Base-by-base conservation (phyloP, 352 stramenopile genomes). In the Globisporangium orthogonon region DNA sequence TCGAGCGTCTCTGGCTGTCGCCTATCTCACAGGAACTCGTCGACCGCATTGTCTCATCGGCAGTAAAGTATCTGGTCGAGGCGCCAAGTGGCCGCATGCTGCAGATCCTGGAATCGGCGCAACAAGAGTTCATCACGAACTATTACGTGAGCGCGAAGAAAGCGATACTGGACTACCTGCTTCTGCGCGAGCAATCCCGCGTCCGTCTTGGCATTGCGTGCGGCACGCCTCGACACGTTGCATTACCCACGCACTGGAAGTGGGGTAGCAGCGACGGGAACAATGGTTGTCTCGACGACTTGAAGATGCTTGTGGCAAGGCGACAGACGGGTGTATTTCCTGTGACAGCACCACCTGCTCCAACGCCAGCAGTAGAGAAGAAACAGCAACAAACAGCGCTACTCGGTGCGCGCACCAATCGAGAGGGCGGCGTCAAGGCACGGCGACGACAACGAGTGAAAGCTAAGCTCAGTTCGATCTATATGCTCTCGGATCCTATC, bases 91-190 rank as follows among this genome's bases (percentile, higher is more conserved):
- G 60, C 6, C 65, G 71, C 18, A 80, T 90, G 49, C 59, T 74
- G 30, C 35, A 41, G 14, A 68, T 90, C 14, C 48, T 90, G 46
- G 60, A 67, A 40, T 54, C 43, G 4, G 64, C 68, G 1, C 75
- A 75, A 7, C 39, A 68, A 41, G 77, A 87, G 47, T 87, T 86
- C 47, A 43, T 79, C 7, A 54, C 58, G 28, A 89, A 77, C 39
- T 93, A 90, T 49, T 77, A 81, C 54, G 37, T 66, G 3, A 91
- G 83, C 46, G 61, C 78, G 31, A 91, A 87, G 67, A 91, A 90
- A 58, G 71, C 81, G 4, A 81, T 91, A 49, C 33, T 93, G 5
- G 82, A 93, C 49, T 93, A 91, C 56, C 29, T 91, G 5, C 54
- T 93, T 2, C 54, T 89, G 15, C 74, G 81, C 0, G 44, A 30